Percentiles rank a stretch among this genome's conserved stretches.
Conservation (phyloP, 2,329 filamentous ascomycete species). For the Paecilomyces dactylethromorphus region DNA sequence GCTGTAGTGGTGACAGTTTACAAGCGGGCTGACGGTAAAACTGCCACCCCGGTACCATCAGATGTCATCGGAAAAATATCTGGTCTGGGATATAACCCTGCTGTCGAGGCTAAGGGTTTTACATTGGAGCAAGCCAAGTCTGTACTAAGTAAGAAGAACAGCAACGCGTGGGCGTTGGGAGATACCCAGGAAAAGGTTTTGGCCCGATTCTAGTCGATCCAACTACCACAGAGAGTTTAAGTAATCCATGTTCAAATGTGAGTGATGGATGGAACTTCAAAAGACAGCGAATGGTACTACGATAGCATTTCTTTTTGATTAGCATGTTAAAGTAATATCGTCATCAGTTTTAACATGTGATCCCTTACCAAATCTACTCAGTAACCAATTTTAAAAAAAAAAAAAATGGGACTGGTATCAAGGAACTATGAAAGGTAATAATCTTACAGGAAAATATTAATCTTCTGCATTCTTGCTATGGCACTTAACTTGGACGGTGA, state of each 20-base stretch:
- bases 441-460: background rate
- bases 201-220: conserved; percentile 49
- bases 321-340: background rate
- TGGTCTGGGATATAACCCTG: conserved; percentile 83
- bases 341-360: background rate
- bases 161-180: conserved; percentile 69
- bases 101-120: conserved; percentile 81
- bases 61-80: conserved; percentile 60
- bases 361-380: background rate
- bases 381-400: background rate
- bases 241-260: background rate
- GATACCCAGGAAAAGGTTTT: conserved; percentile 70
- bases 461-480: background rate
- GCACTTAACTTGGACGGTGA: background rate
- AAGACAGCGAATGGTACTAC: background rate
- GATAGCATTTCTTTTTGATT: background rate
- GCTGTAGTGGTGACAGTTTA: conserved; percentile 89
- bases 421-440: background rate
- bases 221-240: background rate
- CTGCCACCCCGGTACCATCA: conserved; percentile 54
- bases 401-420: too few relatives aligned
- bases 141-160: conserved; percentile 63
- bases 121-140: conserved; percentile 66
- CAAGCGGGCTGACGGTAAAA: conserved; percentile 69
- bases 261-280: background rate